Conservation (phyloP, 2,329 filamentous ascomycete species). For the Emydomyces testavorans region DNA sequence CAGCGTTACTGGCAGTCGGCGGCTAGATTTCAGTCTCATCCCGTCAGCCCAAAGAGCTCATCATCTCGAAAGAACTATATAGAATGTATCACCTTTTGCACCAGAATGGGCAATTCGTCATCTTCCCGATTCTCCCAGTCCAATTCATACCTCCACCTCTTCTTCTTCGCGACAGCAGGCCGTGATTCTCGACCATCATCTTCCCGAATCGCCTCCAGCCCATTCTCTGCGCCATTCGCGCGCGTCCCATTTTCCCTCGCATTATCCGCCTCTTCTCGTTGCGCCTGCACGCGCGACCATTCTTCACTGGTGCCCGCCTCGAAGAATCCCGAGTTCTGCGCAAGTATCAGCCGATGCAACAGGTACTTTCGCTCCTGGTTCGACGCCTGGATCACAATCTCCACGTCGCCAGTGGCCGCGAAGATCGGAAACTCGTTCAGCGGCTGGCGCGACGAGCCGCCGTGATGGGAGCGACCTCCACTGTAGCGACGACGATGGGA, state of each 20-base stretch:
- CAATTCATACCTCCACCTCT: constrained; percentile 76
- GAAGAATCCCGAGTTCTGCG: constrained; percentile 88
- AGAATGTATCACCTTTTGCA: constrained; percentile 63
- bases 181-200: constrained; percentile 15
- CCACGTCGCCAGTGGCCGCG: constrained; percentile 80
- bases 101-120: constrained; percentile 74
- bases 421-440: constrained; percentile 93
- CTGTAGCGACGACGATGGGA: constrained; percentile 59
- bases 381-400: constrained; percentile 60
- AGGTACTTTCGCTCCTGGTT: constrained; percentile 72
- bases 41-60: constrained; percentile 6
- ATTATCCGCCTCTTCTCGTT: constrained; percentile 14
- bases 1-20: constrained; percentile 34
- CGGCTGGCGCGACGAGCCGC: constrained; percentile 54
- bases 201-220: constrained; percentile 28
- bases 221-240: constrained; percentile 37
- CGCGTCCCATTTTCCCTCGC: constrained; percentile 33
- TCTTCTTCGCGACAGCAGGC: constrained; percentile 38
- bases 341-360: constrained; percentile 73
- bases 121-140: constrained; percentile 58
- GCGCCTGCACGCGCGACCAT: constrained; percentile 47
- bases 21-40: constrained; percentile 5
- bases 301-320: constrained; percentile 71
- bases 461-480: constrained; percentile 57
- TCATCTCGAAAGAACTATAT: background rate